Percentiles rank a stretch among this genome's conserved stretches.
phyloP scores from a whole-genome alignment of 164 flowering plant species.

The Nymphaea thermarum region DNA sequence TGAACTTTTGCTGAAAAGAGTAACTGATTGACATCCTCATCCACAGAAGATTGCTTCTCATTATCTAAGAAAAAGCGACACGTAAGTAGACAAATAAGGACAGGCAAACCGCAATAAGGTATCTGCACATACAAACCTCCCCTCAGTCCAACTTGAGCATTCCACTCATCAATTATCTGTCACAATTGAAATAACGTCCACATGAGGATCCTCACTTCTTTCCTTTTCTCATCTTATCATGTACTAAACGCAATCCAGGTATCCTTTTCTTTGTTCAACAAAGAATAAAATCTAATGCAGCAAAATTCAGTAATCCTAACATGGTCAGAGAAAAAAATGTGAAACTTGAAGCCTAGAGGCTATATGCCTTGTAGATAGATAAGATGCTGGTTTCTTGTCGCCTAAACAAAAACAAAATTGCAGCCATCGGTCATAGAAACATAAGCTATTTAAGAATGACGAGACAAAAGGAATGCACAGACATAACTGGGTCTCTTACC shows the following conservation, averaged over 20 bases:
- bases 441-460: too few relatives aligned
- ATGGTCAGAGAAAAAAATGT: too few relatives aligned
- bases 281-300: too few relatives aligned
- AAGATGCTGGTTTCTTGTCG: too few relatives aligned
- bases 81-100: not conserved
- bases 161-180: conserved; percentile 86
- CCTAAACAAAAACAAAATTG: too few relatives aligned
- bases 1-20: conserved; percentile 63
- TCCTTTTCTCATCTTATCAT: not conserved
- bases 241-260: not conserved
- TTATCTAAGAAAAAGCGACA: conserved; percentile 18
- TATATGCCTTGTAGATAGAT: too few relatives aligned
- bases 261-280: too few relatives aligned
- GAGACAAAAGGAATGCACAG: too few relatives aligned
- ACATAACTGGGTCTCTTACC: too few relatives aligned
- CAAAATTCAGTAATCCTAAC: too few relatives aligned
- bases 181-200: not conserved
- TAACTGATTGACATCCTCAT: conserved; percentile 53
- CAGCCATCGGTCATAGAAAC: too few relatives aligned
- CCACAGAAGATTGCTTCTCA: conserved; percentile 23
- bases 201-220: not conserved
- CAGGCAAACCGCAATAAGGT: not conserved
- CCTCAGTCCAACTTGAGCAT: conserved; percentile 50
- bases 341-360: too few relatives aligned
- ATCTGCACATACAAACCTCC: conserved; percentile 28